Percentiles rank a stretch among this genome's conserved stretches.
Conservation (phyloP, 2,329 filamentous ascomycete genomes). For the Apiospora phragmitis region DNA sequence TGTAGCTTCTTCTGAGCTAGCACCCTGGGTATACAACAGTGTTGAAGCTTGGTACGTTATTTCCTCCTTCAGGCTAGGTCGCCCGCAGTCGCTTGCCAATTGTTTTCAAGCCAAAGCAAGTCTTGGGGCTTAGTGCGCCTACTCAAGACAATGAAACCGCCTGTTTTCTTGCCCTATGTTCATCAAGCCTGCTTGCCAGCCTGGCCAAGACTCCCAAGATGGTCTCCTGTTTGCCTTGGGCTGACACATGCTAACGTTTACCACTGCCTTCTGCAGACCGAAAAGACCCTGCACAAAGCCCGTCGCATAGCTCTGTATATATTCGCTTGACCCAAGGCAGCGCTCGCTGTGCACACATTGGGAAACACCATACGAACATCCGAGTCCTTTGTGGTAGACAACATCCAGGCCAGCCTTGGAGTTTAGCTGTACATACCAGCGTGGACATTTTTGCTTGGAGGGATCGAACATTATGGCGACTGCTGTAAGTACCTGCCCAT, state of each 20-base stretch:
- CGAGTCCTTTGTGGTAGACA: background rate
- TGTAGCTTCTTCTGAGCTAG: background rate
- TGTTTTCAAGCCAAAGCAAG: background rate
- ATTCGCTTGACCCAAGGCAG: background rate
- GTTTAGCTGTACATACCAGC: background rate
- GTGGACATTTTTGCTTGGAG: background rate
- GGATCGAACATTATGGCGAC: constrained; percentile 25
- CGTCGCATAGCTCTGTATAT: constrained; percentile 1
- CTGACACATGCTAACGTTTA: background rate
- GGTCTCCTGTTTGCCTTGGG: background rate
- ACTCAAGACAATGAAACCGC: background rate
- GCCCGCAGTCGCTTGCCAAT: background rate
- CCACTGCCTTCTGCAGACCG: background rate
- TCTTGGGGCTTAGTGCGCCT: background rate
- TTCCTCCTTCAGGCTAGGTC: background rate
- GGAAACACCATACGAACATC: background rate
- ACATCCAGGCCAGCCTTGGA: background rate
- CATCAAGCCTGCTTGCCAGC: background rate
- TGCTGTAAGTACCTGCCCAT: constrained; percentile 24
- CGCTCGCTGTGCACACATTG: background rate
- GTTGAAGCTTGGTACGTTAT: constrained; percentile 4
- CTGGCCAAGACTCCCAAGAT: background rate
- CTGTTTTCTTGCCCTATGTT: background rate
- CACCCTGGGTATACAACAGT: background rate
- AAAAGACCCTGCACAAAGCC: background rate